phyloP scores from a whole-genome alignment of 176 grass and related monocot genomes.

The Chloris gayana region DNA sequence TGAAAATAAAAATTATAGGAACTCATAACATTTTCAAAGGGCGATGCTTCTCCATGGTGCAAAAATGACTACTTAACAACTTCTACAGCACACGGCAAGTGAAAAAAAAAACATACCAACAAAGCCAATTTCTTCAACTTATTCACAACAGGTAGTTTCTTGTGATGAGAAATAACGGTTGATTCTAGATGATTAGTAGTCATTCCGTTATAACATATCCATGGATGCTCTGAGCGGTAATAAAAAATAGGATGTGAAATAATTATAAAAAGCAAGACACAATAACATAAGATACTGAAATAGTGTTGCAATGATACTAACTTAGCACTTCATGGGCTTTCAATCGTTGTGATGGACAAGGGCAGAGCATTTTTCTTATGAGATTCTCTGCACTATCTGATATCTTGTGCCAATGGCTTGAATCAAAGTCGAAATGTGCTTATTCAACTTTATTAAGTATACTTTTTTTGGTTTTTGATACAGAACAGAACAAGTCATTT shows the following conservation, averaged over 20 bases:
- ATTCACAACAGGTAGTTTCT: conserved; percentile 63
- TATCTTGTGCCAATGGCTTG: conserved; percentile 59
- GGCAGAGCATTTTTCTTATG: conserved; percentile 76
- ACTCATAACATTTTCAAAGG: not conserved
- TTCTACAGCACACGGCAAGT: not conserved
- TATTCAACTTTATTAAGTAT: conserved; percentile 60
- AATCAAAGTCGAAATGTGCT: conserved; percentile 66
- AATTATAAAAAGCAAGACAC: not conserved
- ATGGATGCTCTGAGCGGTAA: conserved; percentile 60
- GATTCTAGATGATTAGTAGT: conserved; percentile 50
- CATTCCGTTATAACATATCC: conserved; percentile 63
- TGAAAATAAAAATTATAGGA: not conserved
- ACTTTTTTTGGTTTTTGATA: conserved; percentile 43
- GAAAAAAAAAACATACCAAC: conserved; percentile 47
- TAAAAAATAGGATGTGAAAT: not conserved
- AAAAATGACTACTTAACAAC: not conserved
- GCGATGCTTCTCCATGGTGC: conserved; percentile 10
- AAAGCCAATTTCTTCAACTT: conserved; percentile 68
- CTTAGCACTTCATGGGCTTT: conserved; percentile 78
- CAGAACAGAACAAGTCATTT: conserved; percentile 24
- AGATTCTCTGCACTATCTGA: conserved; percentile 80
- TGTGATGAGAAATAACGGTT: conserved; percentile 50
- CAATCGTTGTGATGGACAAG: conserved; percentile 59
- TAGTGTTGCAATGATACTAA: conserved; percentile 41
- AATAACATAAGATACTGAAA: conserved; percentile 16